Evolutionary conservation across 371 early-diverging fungal genomes (phyloP).

Genomic region (Saksenaea oblongispora): DNA sequence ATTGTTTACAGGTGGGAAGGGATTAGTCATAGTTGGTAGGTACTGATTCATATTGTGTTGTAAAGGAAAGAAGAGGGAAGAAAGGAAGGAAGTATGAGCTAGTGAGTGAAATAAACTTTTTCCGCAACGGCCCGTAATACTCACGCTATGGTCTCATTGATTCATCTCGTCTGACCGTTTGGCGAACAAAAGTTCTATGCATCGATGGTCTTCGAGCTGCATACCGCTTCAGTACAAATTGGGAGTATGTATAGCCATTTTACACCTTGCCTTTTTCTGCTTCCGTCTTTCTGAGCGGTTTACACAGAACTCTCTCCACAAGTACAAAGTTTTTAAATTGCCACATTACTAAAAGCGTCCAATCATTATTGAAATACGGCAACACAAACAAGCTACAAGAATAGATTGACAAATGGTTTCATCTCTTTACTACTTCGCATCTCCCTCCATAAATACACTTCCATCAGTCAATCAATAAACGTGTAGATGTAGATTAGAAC

Average conservation of each 20-base stretch:
- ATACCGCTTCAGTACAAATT: not conserved
- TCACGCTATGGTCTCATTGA: slow-evolving; percentile 7
- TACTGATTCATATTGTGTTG: slow-evolving; percentile 1
- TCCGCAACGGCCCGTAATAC: not conserved
- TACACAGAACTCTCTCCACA: not conserved
- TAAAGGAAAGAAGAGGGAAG: slow-evolving; percentile 4
- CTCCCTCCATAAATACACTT: no score
- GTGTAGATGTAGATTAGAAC: no score
- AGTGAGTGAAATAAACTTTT: not conserved
- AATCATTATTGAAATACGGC: no score
- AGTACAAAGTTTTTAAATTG: not conserved
- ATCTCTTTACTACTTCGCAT: no score
- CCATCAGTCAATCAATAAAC: no score
- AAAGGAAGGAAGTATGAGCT: not conserved
- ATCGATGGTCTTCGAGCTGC: not conserved
- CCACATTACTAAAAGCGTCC: no score
- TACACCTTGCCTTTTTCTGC: not conserved
- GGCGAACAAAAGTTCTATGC: no score
- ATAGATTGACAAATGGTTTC: no score
- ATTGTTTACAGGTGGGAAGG: not conserved
- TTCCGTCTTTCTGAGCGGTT: not conserved
- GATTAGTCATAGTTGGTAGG: not conserved
- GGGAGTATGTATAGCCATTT: not conserved
- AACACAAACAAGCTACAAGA: no score
- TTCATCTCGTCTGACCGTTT: not conserved